Evolutionary conservation across 192 early-diverging fungal genomes (phyloP), one percentile per base, ranked within the genome.

Genomic region (Backusella luteola): DNA sequence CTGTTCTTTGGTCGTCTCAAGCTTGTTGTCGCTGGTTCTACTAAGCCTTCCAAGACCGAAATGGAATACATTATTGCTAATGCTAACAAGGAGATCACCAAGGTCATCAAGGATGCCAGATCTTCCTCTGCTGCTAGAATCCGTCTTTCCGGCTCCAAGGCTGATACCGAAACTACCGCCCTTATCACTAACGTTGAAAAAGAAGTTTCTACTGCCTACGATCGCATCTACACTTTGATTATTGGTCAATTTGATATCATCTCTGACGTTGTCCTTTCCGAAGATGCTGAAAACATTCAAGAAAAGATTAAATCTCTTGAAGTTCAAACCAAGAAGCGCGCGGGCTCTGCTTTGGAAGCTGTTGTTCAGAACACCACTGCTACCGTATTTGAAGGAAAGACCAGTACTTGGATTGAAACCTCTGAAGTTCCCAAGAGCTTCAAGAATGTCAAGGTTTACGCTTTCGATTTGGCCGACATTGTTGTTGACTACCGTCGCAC

Each of bases 321-420:
- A 21, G 38, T 32, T 9, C 78, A 73, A 39, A 17, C 78, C 23
- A 74, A 63, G 36, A 41, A 75, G 19, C 73, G 70, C 21, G 34
- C 67, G 19, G 15, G 36, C 6, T 32, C 34, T n/a, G 39, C 67
- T 36, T 34, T 79, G 11, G 34, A 79, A 21, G 21, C 63, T 63
- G 59, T 73, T 26, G 56, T 67, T 32, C 73, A 74, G 19, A 39
- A n/a, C 11, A 34, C 78, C 44, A 70, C 74, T 52, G 67, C 12
- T 66, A 39, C 52, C 15, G 44, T 49, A 34, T 79, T 79, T 44
- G 44, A 79, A 68, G 73, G 78, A 36, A 79, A 75, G 73, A 69
- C 73, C 3, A 67, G 74, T 15, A 75, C 73, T 67, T 79, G 78
- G 78, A 66, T 73, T 3, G 66, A 79, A 73, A 70, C 78, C 41